Evolutionary conservation across 805 yeast species (phyloP).

Genomic region (Pichia membranifaciens): DNA sequence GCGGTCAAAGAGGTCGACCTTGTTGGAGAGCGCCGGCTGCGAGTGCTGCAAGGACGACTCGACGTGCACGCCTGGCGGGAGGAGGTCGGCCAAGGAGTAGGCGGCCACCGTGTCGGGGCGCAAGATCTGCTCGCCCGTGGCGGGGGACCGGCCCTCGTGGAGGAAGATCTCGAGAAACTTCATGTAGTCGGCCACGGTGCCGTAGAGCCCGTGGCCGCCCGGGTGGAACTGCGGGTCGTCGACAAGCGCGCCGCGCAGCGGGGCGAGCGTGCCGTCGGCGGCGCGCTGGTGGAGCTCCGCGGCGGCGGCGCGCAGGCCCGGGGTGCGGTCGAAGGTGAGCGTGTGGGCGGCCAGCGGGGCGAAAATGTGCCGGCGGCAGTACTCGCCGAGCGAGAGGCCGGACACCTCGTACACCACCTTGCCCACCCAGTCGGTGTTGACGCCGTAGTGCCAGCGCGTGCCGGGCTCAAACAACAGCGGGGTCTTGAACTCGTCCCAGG

Average conservation of each 20-base stretch:
- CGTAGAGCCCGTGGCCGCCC: constrained; percentile 11
- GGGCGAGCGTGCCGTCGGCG: background rate
- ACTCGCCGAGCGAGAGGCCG: constrained; percentile 6
- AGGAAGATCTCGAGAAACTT: constrained; percentile 10
- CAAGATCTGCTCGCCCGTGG: constrained; percentile 3
- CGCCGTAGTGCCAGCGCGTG: constrained; percentile 9
- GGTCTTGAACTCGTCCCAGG: constrained; percentile 7
- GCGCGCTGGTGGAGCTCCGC: constrained; percentile 8
- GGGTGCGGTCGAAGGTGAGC: constrained; percentile 1
- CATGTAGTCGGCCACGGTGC: constrained; percentile 5
- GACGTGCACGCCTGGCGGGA: constrained; percentile 4
- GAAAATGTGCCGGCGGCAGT: constrained; percentile 6
- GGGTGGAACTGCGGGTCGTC: constrained; percentile 3
- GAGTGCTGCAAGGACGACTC: constrained; percentile 7
- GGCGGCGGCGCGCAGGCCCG: background rate
- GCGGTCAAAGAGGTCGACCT: background rate
- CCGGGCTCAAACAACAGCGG: constrained; percentile 27
- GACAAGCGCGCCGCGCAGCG: background rate
- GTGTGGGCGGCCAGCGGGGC: constrained; percentile 4
- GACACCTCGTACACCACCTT: constrained; percentile 5
- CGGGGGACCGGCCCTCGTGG: constrained; percentile 6
- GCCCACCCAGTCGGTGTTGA: constrained; percentile 7
- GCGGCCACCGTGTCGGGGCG: constrained; percentile 6
- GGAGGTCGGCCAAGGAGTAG: constrained; percentile 5
- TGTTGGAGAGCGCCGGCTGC: constrained; percentile 1